These are phyloP conservation scores for Puccinia coronata DNA, from an alignment of 1,284 basidiomycete species.

Conservation along the genomic window DNA sequence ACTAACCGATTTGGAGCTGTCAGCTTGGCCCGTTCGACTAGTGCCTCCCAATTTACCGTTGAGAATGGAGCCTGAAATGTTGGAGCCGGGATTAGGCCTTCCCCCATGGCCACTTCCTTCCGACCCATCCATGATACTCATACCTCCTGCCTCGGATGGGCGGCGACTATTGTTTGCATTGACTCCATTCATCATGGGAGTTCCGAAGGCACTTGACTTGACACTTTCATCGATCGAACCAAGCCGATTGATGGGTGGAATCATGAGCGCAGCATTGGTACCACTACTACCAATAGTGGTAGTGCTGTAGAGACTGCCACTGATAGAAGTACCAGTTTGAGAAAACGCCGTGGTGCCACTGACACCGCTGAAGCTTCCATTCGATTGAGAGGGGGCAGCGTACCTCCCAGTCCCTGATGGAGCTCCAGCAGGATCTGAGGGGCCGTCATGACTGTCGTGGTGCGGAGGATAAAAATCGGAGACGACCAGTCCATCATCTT, in stretches of 20 bases:
- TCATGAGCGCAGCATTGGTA: constrained; percentile 7
- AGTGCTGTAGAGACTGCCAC: constrained; percentile 24
- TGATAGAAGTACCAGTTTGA: constrained; percentile 17
- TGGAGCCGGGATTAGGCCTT: neutral
- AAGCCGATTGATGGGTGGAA: constrained; percentile 27
- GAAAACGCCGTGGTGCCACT: constrained; percentile 32
- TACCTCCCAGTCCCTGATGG: constrained; percentile 49
- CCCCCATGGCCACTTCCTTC: constrained; percentile 26
- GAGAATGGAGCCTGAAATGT: constrained; percentile 11
- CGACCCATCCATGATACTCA: constrained; percentile 39
- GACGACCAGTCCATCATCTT: constrained; percentile 38
- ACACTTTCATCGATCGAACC: constrained; percentile 46
- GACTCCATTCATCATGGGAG: neutral
- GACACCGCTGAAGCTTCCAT: constrained; percentile 34
- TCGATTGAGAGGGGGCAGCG: constrained; percentile 3
- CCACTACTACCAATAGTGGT: constrained; percentile 1
- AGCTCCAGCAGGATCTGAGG: constrained; percentile 33
- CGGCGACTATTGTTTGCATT: constrained; percentile 21
- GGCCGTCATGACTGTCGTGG: constrained; percentile 61
- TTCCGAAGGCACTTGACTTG: constrained; percentile 12
- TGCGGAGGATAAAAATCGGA: constrained; percentile 67
- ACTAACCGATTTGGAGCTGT: constrained; percentile 44
- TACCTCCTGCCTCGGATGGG: constrained; percentile 41
- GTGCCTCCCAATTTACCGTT: constrained; percentile 35
- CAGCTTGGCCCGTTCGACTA: neutral